phyloP scores from a whole-genome alignment of 495 filamentous ascomycete genomes.

The Penicillium longicatenatum region DNA sequence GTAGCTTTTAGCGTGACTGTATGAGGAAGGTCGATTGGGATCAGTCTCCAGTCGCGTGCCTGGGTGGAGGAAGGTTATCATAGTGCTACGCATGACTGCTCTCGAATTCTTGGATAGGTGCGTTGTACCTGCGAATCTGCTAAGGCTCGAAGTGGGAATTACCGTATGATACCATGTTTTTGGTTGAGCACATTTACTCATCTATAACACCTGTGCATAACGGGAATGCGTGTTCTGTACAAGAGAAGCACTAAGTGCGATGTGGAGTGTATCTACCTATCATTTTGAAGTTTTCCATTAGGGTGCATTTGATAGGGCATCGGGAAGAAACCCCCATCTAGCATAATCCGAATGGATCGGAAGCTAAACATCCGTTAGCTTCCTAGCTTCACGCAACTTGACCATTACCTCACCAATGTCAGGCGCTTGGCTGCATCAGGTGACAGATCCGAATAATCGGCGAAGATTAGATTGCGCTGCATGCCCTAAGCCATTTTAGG shows the following conservation, averaged over 20 bases:
- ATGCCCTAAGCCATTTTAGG: slow-evolving; percentile 1
- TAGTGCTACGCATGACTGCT: background rate
- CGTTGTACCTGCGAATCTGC: background rate
- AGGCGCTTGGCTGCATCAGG: slow-evolving; percentile 6
- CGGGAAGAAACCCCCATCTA: background rate
- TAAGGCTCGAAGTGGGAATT: background rate
- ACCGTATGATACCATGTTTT: background rate
- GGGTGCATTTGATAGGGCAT: slow-evolving; percentile 5
- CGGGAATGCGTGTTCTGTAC: background rate
- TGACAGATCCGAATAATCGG: slow-evolving; percentile 9
- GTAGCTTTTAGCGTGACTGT: slow-evolving; percentile 8
- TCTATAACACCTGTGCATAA: background rate
- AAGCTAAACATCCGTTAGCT: background rate
- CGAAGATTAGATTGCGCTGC: slow-evolving; percentile 6
- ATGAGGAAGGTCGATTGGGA: slow-evolving; percentile 5
- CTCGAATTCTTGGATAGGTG: background rate
- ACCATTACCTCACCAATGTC: background rate
- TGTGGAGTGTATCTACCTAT: slow-evolving; percentile 4
- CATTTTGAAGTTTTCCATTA: background rate
- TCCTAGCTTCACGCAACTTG: background rate
- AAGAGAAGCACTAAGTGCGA: background rate
- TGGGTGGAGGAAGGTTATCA: background rate
- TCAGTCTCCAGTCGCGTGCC: background rate
- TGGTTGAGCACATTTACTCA: background rate
- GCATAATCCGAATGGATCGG: slow-evolving; percentile 4